Conservation (phyloP, 495 filamentous ascomycete species). For the Aspergillus asperescens region DNA sequence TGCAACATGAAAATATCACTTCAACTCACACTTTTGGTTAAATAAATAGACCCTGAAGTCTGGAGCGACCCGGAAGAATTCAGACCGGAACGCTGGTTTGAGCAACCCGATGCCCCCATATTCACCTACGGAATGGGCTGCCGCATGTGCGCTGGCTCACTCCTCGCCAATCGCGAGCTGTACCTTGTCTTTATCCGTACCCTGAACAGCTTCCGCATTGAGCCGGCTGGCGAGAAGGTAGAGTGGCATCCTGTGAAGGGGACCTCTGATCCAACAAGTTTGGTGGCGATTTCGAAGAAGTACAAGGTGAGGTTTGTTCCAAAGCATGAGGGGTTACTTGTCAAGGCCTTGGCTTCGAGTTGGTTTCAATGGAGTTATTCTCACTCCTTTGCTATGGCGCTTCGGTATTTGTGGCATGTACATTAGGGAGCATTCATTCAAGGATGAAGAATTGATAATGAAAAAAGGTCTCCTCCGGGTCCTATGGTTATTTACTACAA, state of each 20-base stretch:
- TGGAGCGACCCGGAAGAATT: conserved; percentile 56
- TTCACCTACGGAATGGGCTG: conserved; percentile 61
- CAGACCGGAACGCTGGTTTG: conserved; percentile 57
- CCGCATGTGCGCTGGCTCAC: conserved; percentile 60
- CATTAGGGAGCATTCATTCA: too few relatives aligned
- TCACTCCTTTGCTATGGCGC: too few relatives aligned
- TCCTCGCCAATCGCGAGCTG: conserved; percentile 60
- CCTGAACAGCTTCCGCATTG: conserved; percentile 53
- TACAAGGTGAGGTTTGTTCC: conserved; percentile 55
- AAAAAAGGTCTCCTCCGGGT: too few relatives aligned
- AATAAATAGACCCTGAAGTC: conserved; percentile 48
- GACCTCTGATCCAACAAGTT: conserved; percentile 51
- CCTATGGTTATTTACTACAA: too few relatives aligned
- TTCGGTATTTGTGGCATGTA: neutral
- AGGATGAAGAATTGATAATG: too few relatives aligned
- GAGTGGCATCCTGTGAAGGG: conserved; percentile 53
- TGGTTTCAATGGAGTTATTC: neutral
- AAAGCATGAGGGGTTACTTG: conserved; percentile 38
- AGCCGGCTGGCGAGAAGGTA: conserved; percentile 38
- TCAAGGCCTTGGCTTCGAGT: conserved; percentile 27
- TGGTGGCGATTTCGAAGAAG: conserved; percentile 51
- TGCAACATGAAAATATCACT: neutral
- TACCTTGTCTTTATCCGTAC: conserved; percentile 61
- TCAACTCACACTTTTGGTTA: neutral
- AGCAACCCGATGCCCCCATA: conserved; percentile 55